These are phyloP conservation scores for Salix purpurea DNA, from an alignment of 345 rosid genomes.

Conservation along the genomic window DNA sequence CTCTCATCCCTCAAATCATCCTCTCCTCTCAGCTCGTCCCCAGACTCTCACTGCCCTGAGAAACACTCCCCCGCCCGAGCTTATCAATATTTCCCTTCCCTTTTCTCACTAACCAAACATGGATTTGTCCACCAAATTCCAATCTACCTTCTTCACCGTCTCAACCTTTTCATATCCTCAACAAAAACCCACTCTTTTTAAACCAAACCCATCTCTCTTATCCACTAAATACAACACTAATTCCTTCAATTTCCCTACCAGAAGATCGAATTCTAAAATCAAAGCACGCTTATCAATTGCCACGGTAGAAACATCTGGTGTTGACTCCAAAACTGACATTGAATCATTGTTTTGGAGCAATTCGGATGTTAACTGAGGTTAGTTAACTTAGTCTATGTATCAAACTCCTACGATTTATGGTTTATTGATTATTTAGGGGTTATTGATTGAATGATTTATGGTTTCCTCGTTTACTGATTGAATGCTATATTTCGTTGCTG, in stretches of 20 bases:
- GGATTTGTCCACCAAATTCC: neutral
- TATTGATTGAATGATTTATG: no score
- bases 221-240: neutral
- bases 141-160: neutral
- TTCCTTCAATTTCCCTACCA: neutral
- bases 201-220: neutral
- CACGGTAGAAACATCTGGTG: slow-evolving; percentile 47
- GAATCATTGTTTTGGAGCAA: slow-evolving; percentile 60
- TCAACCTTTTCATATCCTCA: neutral
- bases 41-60: neutral
- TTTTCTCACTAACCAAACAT: neutral
- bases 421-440: no score
- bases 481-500: no score
- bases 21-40: neutral
- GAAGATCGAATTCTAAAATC: slow-evolving; percentile 24
- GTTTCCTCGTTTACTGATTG: no score
- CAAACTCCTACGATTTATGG: no score
- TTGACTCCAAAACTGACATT: slow-evolving; percentile 44
- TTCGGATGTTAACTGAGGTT: slow-evolving; percentile 1
- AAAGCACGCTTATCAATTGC: slow-evolving; percentile 44
- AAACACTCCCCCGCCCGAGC: neutral
- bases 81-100: neutral
- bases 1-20: no score
- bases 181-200: neutral
- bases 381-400: no score